Percentiles rank a stretch among this genome's conserved stretches.
Conservation (phyloP, 805 yeast genomes). For the Saccharomycopsis amapae region DNA sequence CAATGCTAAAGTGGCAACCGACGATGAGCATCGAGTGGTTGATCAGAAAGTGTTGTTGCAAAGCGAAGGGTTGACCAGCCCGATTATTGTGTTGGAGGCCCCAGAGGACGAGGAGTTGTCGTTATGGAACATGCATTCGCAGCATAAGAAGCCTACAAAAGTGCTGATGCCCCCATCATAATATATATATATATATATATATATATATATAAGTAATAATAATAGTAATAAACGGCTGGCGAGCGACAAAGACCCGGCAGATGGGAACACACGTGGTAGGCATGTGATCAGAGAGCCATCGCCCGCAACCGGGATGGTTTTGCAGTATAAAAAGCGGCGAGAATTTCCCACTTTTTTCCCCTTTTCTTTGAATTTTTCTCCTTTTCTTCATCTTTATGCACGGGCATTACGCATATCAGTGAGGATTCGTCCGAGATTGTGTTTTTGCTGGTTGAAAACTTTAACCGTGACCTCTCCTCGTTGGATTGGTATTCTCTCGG, state of each 20-base stretch:
- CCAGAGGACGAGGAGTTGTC: constrained; percentile 11
- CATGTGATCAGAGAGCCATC: too few relatives aligned
- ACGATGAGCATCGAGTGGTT: background rate
- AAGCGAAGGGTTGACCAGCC: constrained; percentile 12
- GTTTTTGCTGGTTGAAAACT: constrained; percentile 99
- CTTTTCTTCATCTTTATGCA: constrained; percentile 87
- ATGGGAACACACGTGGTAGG: too few relatives aligned
- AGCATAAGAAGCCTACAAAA: background rate
- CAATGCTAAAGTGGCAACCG: background rate
- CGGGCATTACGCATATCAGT: constrained; percentile 99
- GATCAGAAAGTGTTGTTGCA: constrained; percentile 17
- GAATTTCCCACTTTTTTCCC: too few relatives aligned
- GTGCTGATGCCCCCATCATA: background rate
- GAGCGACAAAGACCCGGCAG: too few relatives aligned
- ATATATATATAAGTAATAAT: too few relatives aligned
- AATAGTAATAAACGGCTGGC: too few relatives aligned
- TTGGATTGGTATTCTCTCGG: constrained; percentile 39
- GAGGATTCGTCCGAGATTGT: constrained; percentile 99
- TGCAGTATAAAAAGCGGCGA: too few relatives aligned
- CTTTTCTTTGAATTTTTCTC: too few relatives aligned
- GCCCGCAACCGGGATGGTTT: too few relatives aligned
- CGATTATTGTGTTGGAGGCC: constrained; percentile 21
- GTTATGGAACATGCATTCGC: background rate
- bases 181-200: too few relatives aligned
- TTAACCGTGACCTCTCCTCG: constrained; percentile 84